phyloP scores from a whole-genome alignment of 306 rosid genomes.

The Begonia peltatifolia region DNA sequence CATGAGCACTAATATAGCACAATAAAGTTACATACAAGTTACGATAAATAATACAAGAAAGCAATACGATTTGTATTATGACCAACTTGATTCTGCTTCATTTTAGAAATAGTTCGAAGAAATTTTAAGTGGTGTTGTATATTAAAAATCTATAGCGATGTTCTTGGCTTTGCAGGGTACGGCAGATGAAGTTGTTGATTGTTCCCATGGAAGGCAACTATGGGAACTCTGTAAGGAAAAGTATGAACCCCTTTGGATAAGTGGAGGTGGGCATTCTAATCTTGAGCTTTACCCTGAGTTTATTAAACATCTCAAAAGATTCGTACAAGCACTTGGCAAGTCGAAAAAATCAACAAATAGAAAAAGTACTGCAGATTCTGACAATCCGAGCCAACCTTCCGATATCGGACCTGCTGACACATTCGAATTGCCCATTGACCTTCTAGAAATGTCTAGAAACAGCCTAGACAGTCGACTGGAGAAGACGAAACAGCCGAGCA shows the following conservation, averaged over 20 bases:
- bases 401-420: slow-evolving; percentile 50
- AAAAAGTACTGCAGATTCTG: slow-evolving; percentile 30
- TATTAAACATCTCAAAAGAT: slow-evolving; percentile 88
- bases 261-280: slow-evolving; percentile 88
- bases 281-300: slow-evolving; percentile 90
- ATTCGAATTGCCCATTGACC: slow-evolving; percentile 30
- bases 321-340: slow-evolving; percentile 70
- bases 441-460: slow-evolving; percentile 88
- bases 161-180: slow-evolving; percentile 46
- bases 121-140: too few species aligned
- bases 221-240: slow-evolving; percentile 85
- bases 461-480: slow-evolving; percentile 95
- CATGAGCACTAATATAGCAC: too few species aligned
- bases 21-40: too few species aligned
- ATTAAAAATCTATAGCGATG: too few species aligned
- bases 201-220: slow-evolving; percentile 80
- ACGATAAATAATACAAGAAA: too few species aligned
- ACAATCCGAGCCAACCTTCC: slow-evolving; percentile 32
- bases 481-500: slow-evolving; percentile 59
- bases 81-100: too few species aligned
- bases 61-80: too few species aligned
- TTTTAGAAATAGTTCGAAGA: too few species aligned
- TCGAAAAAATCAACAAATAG: slow-evolving; percentile 50
- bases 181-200: slow-evolving; percentile 87
- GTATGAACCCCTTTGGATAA: slow-evolving; percentile 83